Evolutionary conservation across 345 rosid genomes (phyloP).

Genomic region (Populus tremula): DNA sequence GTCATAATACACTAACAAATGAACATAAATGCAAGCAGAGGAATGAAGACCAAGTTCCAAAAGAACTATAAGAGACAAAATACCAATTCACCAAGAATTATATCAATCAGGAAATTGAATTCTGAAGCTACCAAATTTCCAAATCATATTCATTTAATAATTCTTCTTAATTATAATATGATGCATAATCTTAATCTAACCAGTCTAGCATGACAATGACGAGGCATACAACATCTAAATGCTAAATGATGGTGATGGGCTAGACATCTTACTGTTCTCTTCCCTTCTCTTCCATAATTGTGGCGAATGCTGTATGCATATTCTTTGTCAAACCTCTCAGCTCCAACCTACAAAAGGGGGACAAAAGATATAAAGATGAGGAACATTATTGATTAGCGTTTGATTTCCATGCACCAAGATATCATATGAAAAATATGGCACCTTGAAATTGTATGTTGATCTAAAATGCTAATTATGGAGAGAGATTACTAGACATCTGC

Average conservation of each 20-base stretch:
- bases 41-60: neutral
- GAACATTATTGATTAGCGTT: neutral
- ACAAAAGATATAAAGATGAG: slow-evolving; percentile 2
- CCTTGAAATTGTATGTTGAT: neutral
- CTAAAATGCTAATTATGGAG: neutral
- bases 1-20: neutral
- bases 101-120: no score
- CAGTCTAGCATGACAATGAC: neutral
- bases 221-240: neutral
- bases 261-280: slow-evolving; percentile 66
- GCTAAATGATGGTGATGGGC: neutral
- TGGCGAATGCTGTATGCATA: slow-evolving; percentile 87
- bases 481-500: no score
- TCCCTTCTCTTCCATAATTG: slow-evolving; percentile 92
- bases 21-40: neutral
- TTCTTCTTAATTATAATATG: neutral
- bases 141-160: neutral
- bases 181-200: neutral
- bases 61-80: neutral
- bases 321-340: slow-evolving; percentile 89
- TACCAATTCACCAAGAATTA: neutral
- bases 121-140: neutral
- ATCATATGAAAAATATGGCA: neutral
- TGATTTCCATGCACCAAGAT: neutral
- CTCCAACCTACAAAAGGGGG: slow-evolving; percentile 52